Evolutionary conservation across 2,329 filamentous ascomycete genomes (phyloP).

Genomic region (Penicillium sp.): DNA sequence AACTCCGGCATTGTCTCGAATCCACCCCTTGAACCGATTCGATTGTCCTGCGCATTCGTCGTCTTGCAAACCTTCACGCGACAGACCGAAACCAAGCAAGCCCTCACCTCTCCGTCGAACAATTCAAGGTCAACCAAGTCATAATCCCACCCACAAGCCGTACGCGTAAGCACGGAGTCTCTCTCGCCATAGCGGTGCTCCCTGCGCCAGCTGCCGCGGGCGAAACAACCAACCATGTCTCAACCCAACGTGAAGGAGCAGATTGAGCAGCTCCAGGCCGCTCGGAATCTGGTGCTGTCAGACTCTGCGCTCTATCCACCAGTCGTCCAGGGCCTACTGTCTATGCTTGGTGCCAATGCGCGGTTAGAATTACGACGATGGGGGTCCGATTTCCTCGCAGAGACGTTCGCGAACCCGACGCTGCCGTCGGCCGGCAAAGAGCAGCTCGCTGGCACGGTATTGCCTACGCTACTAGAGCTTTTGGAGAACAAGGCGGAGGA

Average conservation of each 20-base stretch:
- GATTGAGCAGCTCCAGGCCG: constrained; percentile 82
- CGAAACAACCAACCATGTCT: constrained; percentile 46
- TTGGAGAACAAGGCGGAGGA: constrained; percentile 72
- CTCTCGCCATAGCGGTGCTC: not conserved
- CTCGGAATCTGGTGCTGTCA: constrained; percentile 80
- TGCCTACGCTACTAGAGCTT: constrained; percentile 70
- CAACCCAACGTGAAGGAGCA: constrained; percentile 64
- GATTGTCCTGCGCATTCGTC: not conserved
- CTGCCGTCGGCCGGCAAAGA: constrained; percentile 74
- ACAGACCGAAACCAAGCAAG: not conserved
- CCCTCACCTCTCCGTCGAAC: not conserved
- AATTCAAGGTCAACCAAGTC: not conserved
- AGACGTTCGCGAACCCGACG: constrained; percentile 91
- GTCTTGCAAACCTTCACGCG: not conserved
- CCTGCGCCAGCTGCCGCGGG: not conserved
- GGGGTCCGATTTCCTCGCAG: constrained; percentile 92
- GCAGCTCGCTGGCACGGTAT: constrained; percentile 68
- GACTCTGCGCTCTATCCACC: constrained; percentile 86
- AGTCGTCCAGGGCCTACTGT: constrained; percentile 88
- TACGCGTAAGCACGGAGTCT: too few relatives aligned
- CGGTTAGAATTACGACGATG: constrained; percentile 83
- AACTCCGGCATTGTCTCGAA: not conserved
- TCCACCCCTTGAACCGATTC: not conserved
- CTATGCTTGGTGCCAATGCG: constrained; percentile 74
- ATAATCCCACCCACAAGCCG: too few relatives aligned